These are phyloP conservation scores for Coprinopsis sp. DNA, from an alignment of 768 basidiomycete species.

Conservation along the genomic window DNA sequence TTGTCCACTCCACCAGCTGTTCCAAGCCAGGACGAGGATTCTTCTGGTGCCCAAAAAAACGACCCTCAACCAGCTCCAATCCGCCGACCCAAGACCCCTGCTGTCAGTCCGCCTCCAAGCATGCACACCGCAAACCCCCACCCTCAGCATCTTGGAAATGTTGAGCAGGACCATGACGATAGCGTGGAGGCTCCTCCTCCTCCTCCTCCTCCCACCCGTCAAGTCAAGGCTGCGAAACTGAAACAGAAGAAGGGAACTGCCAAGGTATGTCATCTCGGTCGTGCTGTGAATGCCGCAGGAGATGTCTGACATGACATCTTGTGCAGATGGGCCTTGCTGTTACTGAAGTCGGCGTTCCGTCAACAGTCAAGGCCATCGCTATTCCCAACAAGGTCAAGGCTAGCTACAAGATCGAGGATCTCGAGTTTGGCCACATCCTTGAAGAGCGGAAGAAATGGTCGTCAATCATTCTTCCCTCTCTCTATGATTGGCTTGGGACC, in stretches of 20 bases:
- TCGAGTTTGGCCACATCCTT: too few relatives aligned
- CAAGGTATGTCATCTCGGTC: background rate
- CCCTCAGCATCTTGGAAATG: background rate
- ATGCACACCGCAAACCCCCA: background rate
- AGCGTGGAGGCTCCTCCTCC: background rate
- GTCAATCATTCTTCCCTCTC: too few relatives aligned
- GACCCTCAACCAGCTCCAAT: background rate
- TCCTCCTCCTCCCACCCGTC: background rate
- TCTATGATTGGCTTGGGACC: background rate
- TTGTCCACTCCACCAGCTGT: too few relatives aligned
- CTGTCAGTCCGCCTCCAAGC: too few relatives aligned
- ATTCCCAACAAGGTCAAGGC: background rate
- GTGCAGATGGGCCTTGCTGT: background rate
- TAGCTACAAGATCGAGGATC: background rate
- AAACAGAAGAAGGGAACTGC: background rate
- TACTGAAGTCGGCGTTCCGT: background rate
- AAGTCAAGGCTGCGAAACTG: background rate
- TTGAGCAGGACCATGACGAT: background rate
- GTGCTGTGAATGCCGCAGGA: too few relatives aligned
- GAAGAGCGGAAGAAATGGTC: too few relatives aligned
- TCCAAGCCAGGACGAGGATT: too few relatives aligned
- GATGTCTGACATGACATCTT: background rate
- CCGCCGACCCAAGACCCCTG: background rate
- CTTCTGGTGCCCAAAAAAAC: too few relatives aligned
- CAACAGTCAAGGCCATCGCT: background rate